These are phyloP conservation scores for Myxozyma melibiosi DNA, from an alignment of 805 yeast genomes.

Conservation along the genomic window DNA sequence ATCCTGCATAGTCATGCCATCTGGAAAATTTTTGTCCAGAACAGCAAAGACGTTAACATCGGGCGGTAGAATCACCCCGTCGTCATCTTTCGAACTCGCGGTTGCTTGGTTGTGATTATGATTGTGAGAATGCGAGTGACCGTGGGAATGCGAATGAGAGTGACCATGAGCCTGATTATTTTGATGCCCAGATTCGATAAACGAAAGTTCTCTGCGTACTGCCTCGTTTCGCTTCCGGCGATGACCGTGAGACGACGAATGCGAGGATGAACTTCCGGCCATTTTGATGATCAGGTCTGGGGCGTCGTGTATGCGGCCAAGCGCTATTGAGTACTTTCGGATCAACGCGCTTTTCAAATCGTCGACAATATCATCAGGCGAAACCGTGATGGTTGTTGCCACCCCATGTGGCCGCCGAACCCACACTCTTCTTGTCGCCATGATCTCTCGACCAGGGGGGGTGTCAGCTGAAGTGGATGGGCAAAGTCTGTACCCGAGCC, in stretches of 20 bases:
- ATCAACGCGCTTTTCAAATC: constrained; percentile 72
- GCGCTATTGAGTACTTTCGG: constrained; percentile 65
- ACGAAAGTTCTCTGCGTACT: constrained; percentile 9
- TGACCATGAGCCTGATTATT: not conserved
- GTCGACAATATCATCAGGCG: constrained; percentile 69
- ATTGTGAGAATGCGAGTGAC: not conserved
- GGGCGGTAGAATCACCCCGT: constrained; percentile 48
- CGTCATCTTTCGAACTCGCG: not conserved
- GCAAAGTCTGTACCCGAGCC: too few species aligned
- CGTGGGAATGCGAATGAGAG: not conserved
- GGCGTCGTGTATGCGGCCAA: constrained; percentile 65
- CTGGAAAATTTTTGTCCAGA: constrained; percentile 61
- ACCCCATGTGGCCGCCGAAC: constrained; percentile 43
- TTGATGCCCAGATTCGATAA: constrained; percentile 4
- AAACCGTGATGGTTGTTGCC: constrained; percentile 71
- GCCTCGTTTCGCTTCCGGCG: constrained; percentile 21
- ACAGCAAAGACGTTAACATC: constrained; percentile 62
- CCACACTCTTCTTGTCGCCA: constrained; percentile 41
- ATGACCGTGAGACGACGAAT: constrained; percentile 15
- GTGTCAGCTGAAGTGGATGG: too few species aligned
- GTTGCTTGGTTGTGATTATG: not conserved
- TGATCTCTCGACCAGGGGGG: too few species aligned
- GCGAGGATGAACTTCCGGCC: not conserved
- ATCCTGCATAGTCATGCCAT: constrained; percentile 68
- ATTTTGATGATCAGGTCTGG: constrained; percentile 53